phyloP scores from a whole-genome alignment of 2,329 filamentous ascomycete species.

The Neoarthrinium moseri region DNA sequence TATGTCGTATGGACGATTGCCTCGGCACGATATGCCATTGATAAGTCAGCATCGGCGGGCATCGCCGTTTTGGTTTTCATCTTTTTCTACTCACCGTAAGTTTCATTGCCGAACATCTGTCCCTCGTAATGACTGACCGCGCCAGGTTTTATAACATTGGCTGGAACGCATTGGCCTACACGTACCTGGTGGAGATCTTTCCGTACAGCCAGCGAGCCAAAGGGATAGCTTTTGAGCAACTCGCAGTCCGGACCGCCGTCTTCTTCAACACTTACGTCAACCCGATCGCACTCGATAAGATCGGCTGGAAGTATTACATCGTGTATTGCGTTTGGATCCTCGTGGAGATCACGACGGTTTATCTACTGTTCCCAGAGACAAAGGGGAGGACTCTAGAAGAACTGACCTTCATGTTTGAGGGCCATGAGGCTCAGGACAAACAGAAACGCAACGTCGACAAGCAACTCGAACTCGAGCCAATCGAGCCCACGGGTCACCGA shows the following conservation, averaged over 20 bases:
- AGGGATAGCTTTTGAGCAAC: conserved; percentile 36
- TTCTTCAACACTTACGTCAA: conserved; percentile 49
- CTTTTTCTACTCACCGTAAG: conserved; percentile 38
- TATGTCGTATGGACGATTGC: conserved; percentile 39
- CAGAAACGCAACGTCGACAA: conserved; percentile 26
- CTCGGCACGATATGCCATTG: conserved; percentile 34
- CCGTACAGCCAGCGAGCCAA: conserved; percentile 36
- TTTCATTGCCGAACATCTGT: background rate
- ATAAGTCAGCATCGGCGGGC: conserved; percentile 28
- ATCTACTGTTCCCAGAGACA: conserved; percentile 32
- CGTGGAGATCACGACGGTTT: conserved; percentile 32
- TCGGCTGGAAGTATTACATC: conserved; percentile 38
- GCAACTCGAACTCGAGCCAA: conserved; percentile 23
- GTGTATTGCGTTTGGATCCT: conserved; percentile 33
- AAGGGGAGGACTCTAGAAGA: conserved; percentile 32
- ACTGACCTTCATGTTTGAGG: conserved; percentile 33
- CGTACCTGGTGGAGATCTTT: conserved; percentile 38
- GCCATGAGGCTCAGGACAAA: conserved; percentile 23
- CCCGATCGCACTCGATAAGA: conserved; percentile 38
- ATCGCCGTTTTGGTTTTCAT: conserved; percentile 40
- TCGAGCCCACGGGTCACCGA: too few relatives aligned
- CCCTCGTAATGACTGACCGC: conserved; percentile 9
- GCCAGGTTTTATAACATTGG: conserved; percentile 34
- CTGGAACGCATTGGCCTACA: conserved; percentile 33
- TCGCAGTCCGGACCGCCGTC: conserved; percentile 35